A percentile compares a stretch with the other conserved stretches of the same genome.
Evolutionary conservation across 805 yeast species (phyloP).

Genomic region (Grigorovia jiainica): DNA sequence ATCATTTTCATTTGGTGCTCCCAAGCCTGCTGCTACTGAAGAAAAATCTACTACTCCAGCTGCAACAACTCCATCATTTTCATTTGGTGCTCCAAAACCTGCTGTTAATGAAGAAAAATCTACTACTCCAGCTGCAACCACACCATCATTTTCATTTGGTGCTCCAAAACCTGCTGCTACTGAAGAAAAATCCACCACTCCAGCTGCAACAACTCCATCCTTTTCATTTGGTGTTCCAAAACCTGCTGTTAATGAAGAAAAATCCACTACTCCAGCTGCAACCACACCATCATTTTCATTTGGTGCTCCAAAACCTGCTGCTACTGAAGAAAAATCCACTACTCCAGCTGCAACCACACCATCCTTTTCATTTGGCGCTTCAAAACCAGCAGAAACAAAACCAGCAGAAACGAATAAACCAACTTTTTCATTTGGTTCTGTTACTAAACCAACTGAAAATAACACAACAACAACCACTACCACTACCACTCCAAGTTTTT

Average conservation of each 20-base stretch:
- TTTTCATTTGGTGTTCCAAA: conserved; percentile 5
- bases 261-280: conserved; percentile 1
- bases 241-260: background rate
- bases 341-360: too few species aligned
- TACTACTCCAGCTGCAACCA: conserved; percentile 1
- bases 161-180: background rate
- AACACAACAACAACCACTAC: background rate
- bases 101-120: background rate
- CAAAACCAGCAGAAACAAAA: background rate
- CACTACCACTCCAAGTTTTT: background rate
- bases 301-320: background rate
- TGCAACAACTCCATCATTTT: conserved; percentile 1
- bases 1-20: conserved; percentile 4
- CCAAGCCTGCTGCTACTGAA: background rate
- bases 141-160: conserved; percentile 5
- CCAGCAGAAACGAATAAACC: conserved; percentile 2
- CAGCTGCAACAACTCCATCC: background rate
- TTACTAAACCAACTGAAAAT: background rate
- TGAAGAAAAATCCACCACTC: background rate
- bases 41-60: background rate
- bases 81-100: conserved; percentile 4
- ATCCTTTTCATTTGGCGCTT: conserved; percentile 3
- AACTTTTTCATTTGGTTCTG: conserved; percentile 8
- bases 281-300: conserved; percentile 1
- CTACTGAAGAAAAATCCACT: conserved; percentile 1